Percentiles rank a stretch among this genome's conserved stretches.
phyloP scores from a whole-genome alignment of 768 basidiomycete genomes.

The Trametes maxima region DNA sequence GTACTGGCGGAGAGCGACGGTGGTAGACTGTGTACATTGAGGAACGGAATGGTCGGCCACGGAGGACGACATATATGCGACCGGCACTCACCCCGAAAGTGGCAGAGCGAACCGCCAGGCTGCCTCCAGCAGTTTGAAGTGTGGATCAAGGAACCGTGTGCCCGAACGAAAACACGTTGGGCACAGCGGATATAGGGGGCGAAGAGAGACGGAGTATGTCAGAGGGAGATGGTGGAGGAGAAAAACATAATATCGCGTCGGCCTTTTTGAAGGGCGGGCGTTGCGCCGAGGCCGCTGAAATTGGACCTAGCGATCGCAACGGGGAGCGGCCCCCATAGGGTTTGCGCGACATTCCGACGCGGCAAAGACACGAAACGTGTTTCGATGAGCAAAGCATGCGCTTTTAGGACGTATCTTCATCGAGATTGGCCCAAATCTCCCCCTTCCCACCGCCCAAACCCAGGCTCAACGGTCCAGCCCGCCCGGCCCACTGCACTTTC shows the following conservation, averaged over 20 bases:
- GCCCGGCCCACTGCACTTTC: slow-evolving; percentile 7
- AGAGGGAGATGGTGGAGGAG: slow-evolving; percentile 29
- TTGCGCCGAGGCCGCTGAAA: slow-evolving; percentile 44
- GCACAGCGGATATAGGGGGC: slow-evolving; percentile 19
- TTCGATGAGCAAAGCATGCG: slow-evolving; percentile 53
- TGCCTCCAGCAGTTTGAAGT: slow-evolving; percentile 28
- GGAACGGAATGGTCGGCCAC: slow-evolving; percentile 12
- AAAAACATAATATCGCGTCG: slow-evolving; percentile 34
- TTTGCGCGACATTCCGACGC: slow-evolving; percentile 52
- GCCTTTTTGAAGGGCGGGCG: slow-evolving; percentile 51
- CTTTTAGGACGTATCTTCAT: slow-evolving; percentile 39
- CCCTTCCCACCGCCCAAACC: slow-evolving; percentile 12
- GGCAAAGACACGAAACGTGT: slow-evolving; percentile 77
- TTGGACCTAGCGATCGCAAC: slow-evolving; percentile 57
- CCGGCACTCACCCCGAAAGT: slow-evolving; percentile 22
- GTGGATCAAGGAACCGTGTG: slow-evolving; percentile 28
- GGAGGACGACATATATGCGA: slow-evolving; percentile 23
- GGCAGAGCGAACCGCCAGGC: slow-evolving; percentile 24
- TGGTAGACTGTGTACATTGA: slow-evolving; percentile 22
- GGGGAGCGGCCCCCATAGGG: slow-evolving; percentile 52
- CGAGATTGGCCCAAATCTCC: slow-evolving; percentile 15
- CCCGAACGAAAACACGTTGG: slow-evolving; percentile 26
- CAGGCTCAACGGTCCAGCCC: slow-evolving; percentile 4
- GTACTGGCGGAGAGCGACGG: slow-evolving; percentile 15
- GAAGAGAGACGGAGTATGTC: slow-evolving; percentile 14